Base-by-base conservation (phyloP, 2,329 filamentous ascomycete species). In the Apiospora hydei region DNA sequence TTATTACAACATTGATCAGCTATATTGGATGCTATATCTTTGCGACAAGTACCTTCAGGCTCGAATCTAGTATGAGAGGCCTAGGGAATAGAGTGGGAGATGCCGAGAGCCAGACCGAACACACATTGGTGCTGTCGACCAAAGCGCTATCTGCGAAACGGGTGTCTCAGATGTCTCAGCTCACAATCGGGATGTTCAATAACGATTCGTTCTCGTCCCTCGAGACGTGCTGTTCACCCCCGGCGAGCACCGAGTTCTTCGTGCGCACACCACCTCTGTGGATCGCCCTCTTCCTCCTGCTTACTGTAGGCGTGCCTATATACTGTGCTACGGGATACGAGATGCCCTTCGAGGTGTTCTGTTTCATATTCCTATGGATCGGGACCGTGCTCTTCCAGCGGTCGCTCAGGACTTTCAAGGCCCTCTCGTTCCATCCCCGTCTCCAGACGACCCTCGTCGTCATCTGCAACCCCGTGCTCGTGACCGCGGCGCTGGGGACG, bases 331-430 rank as follows among this genome's bases (percentile, higher is more conserved):
- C 77, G 4, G 57, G 30, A 4, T 78, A 79, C 72, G 73, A 76
- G 41, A 75, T 77, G 69, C 78, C 77, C 6, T 76, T 80, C 67
- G 80, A 81, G 16, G 71, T 74, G 3, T 73, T 80, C n/a, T 73
- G 70, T 13, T 79, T 81, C 67, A 64, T 72, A 14, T 72, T 79
- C 4, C 74, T 81, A 47, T 81, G 80, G 80, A 64, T 76, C 13
- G 41, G 76, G 2, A 73, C 77, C 7, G 70, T 80, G 24, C 76
- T 78, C n/a, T 73, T 79, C 46, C 78, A 78, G 68, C 76, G 77
- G 57, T 77, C 69, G 1, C 51, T 80, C 30, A 77, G 77, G 26
- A 38, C 70, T 30, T 78, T 75, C 5, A 26, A 70, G 10, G 4
- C 67, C 18, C 76, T 79, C n/a, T 41, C 71, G 13, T 73, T 51